These are phyloP conservation scores for Termitomyces sp. DNA, from an alignment of 768 basidiomycete species.

Conservation along the genomic window DNA sequence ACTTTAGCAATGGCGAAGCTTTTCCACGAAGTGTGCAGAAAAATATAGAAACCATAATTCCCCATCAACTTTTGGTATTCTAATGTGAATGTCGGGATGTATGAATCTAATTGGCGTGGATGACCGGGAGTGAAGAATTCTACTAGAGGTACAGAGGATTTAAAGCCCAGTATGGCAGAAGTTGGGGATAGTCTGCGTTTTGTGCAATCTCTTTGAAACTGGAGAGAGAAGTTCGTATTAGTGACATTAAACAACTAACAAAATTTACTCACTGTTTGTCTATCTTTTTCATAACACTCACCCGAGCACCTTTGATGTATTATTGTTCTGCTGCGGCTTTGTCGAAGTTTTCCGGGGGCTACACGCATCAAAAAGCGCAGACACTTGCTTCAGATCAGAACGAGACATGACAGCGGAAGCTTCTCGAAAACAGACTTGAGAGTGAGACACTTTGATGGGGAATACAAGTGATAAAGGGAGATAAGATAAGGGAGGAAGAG, in stretches of 20 bases:
- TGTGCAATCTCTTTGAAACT: neutral
- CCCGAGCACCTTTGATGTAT: conserved; percentile 3
- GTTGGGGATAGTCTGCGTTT: neutral
- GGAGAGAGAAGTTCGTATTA: neutral
- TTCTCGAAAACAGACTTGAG: neutral
- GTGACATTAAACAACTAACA: neutral
- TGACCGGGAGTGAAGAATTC: neutral
- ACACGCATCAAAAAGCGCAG: conserved; percentile 9
- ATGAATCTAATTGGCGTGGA: neutral
- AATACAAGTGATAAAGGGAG: neutral
- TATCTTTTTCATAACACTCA: neutral
- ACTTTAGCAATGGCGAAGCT: no score
- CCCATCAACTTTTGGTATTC: conserved; percentile 2
- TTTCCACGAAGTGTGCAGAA: no score
- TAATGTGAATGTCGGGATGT: neutral
- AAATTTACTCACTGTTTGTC: neutral
- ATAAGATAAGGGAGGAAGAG: no score
- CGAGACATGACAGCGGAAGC: neutral
- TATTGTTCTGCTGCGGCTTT: neutral
- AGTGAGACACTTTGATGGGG: neutral
- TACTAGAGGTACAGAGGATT: neutral
- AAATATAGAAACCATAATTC: neutral
- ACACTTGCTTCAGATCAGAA: conserved; percentile 5
- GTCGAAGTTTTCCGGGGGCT: neutral
- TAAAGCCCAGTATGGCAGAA: neutral